A percentile compares a stretch with the other conserved stretches of the same genome.
Evolutionary conservation across 805 yeast species (phyloP).

Genomic region (Barnettozyma pratensis): DNA sequence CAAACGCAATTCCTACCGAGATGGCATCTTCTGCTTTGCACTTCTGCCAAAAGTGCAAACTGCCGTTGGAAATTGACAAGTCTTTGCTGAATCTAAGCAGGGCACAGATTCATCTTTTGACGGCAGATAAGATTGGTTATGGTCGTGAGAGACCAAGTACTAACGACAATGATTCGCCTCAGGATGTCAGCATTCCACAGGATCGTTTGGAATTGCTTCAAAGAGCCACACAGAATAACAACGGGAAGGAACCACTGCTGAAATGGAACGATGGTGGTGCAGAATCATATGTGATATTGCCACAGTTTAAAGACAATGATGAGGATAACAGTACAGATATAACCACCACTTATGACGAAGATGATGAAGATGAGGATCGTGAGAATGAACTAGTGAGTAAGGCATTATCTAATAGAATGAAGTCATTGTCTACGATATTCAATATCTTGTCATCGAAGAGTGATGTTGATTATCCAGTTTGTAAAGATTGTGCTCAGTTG

Average conservation of each 20-base stretch:
- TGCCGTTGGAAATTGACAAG: conserved; percentile 51
- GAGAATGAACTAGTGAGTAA: conserved; percentile 28
- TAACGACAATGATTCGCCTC: conserved; percentile 20
- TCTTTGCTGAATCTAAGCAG: conserved; percentile 46
- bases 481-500: conserved; percentile 74
- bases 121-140: conserved; percentile 29
- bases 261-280: conserved; percentile 13
- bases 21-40: conserved; percentile 12
- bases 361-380: conserved; percentile 18
- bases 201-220: conserved; percentile 15
- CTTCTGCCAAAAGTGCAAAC: conserved; percentile 59
- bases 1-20: not conserved
- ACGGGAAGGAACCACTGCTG: conserved; percentile 4
- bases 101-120: conserved; percentile 51
- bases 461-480: conserved; percentile 81
- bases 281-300: conserved; percentile 25
- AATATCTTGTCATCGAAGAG: conserved; percentile 66
- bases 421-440: conserved; percentile 59
- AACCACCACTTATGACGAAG: conserved; percentile 25
- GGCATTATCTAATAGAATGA: conserved; percentile 44
- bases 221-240: conserved; percentile 3
- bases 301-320: conserved; percentile 19
- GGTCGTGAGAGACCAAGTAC: conserved; percentile 9
- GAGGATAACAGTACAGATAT: not conserved
- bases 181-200: conserved; percentile 9